Conservation (phyloP, 495 filamentous ascomycete species). For the Bryoglossum gracile region DNA sequence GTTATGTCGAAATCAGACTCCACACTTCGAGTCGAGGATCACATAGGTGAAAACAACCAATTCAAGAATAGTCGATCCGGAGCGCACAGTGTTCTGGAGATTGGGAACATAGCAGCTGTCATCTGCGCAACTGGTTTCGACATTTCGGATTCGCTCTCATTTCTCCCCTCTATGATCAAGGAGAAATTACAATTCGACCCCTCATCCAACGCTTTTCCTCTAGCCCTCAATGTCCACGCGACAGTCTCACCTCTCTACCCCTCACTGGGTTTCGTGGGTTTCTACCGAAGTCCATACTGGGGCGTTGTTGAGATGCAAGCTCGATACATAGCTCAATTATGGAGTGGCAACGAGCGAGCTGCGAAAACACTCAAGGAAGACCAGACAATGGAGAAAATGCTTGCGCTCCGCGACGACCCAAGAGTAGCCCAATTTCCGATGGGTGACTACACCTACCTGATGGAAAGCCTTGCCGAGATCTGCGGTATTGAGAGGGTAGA, state of each 20-base stretch:
- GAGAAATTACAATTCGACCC: constrained; percentile 47
- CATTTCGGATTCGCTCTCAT: constrained; percentile 50
- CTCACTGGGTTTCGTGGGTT: constrained; percentile 72
- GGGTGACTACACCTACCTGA: constrained; percentile 71
- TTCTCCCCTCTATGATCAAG: constrained; percentile 50
- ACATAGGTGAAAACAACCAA: background rate
- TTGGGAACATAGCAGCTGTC: constrained; percentile 56
- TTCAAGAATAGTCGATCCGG: too few species aligned
- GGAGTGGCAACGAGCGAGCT: constrained; percentile 24
- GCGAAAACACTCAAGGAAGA: constrained; percentile 26
- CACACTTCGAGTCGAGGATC: constrained; percentile 8
- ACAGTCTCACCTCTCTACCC: constrained; percentile 53
- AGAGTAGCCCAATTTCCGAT: constrained; percentile 62
- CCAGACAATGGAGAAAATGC: constrained; percentile 34
- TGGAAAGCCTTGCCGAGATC: constrained; percentile 59
- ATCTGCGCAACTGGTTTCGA: constrained; percentile 75
- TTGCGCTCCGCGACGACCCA: constrained; percentile 33
- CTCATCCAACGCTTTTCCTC: constrained; percentile 51
- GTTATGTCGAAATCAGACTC: constrained; percentile 10
- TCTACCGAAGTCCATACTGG: constrained; percentile 84
- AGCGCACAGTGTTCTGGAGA: too few species aligned
- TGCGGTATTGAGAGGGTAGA: constrained; percentile 35
- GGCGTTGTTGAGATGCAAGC: constrained; percentile 84
- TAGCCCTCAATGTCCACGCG: constrained; percentile 60
- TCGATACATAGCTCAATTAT: constrained; percentile 48